Evolutionary conservation across 441 rosid species (phyloP), one percentile per base, ranked within the genome.

Genomic region (Pelargonium australe): DNA sequence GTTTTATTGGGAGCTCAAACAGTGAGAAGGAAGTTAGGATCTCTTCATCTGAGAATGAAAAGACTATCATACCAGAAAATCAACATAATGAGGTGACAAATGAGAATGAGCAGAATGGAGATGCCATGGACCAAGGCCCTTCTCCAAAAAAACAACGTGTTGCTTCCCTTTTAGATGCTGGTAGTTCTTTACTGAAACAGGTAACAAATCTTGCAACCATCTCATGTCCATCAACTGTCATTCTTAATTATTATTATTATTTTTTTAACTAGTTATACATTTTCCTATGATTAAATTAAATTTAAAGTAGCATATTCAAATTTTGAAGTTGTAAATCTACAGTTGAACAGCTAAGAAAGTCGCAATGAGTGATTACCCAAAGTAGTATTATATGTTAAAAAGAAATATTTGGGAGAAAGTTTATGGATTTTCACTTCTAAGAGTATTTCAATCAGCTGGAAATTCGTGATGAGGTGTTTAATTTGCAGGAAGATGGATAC

Each of bases 111-210:
- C 79, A 75, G 75, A 85, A 85, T 76, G 84, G 81, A 51, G 80
- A 84, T 79, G 72, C 69, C 58, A 76, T 64, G 11, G 76, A 68
- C 62, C 82, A 81, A 72, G 89, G 80, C 31, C 87, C 84, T 70
- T 87, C 88, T 62, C 71, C 79, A 43, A 89, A 91, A 82, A 83
- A 81, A 72, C 76, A 78, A 71, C 69, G 87, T 17, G 71, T 67
- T 71, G 69, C 78, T 74, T 69, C 80, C 71, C 37, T 75, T 75
- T 72, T 86, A 63, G 82, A 81, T 72, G 76, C 80, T 57, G 85
- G 82, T 71, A 74, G 73, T 72, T 85, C 94, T 74, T 78, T 91
- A 80, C 80, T 91, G 87, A 82, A 86, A 78, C 96, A 89, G 95
- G 96, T 88, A 78, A 57, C 58, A 19, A 63, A 65, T 12, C 6